These are phyloP conservation scores for Monosporascus cannonballus DNA, from an alignment of 2,329 filamentous ascomycete species.

Conservation along the genomic window DNA sequence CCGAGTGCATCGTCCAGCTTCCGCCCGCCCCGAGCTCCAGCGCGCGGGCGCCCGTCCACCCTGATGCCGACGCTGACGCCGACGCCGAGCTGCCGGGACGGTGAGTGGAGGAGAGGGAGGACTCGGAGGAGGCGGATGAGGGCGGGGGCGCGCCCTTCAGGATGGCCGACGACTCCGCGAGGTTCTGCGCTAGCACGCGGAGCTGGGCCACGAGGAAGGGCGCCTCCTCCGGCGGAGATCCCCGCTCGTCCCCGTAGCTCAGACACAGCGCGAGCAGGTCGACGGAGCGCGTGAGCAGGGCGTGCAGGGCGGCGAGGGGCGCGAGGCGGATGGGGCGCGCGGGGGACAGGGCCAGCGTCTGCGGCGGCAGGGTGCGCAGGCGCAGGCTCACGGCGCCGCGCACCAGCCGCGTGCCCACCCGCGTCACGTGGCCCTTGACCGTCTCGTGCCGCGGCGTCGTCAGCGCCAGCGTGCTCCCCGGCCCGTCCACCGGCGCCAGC, in stretches of 20 bases:
- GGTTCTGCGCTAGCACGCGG: slow-evolving; percentile 47
- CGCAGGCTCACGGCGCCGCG: slow-evolving; percentile 80
- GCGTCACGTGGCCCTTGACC: slow-evolving; percentile 87
- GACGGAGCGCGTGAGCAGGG: slow-evolving; percentile 75
- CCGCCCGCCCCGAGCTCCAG: slow-evolving; percentile 10
- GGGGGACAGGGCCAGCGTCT: slow-evolving; percentile 43
- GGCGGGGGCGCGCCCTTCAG: slow-evolving; percentile 51
- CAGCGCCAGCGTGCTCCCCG: slow-evolving; percentile 82
- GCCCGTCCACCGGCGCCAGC: slow-evolving; percentile 69
- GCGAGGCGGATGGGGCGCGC: slow-evolving; percentile 52
- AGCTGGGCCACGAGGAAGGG: slow-evolving; percentile 52
- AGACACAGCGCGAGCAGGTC: slow-evolving; percentile 76
- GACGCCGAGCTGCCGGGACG: slow-evolving; percentile 5
- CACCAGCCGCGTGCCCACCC: slow-evolving; percentile 83
- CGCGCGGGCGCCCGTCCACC: too few relatives aligned
- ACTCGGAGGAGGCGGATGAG: slow-evolving; percentile 34
- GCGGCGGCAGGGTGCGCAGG: slow-evolving; percentile 58
- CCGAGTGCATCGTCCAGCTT: slow-evolving; percentile 24
- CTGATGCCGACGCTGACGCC: too few relatives aligned
- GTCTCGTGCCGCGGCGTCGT: slow-evolving; percentile 81
- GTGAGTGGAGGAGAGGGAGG: slow-evolving; percentile 20
- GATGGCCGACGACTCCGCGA: slow-evolving; percentile 44
- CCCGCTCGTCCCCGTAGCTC: slow-evolving; percentile 41
- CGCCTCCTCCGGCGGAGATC: slow-evolving; percentile 32
- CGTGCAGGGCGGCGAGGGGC: slow-evolving; percentile 65